Evolutionary conservation across 495 filamentous ascomycete species (phyloP), one percentile per base, ranked within the genome.

Genomic region (Talaromyces borbonicus): DNA sequence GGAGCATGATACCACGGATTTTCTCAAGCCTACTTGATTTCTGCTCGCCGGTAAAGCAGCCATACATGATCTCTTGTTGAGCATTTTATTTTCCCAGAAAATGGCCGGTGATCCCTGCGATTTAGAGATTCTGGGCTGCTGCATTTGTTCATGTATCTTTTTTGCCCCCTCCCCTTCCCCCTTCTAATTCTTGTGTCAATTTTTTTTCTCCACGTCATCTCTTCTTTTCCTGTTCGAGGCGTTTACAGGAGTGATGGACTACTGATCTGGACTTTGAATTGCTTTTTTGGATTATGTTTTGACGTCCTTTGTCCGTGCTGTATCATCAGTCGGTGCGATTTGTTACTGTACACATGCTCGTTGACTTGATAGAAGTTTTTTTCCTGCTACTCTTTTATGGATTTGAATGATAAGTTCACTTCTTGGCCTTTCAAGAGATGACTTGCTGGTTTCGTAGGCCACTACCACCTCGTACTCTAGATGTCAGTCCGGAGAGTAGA

Each of bases 31-130:
- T n/a, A 5, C 8, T 41, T 41, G 38, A 23, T 26, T 23, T 41
- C 38, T 23, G 19, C 18, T n/a, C n/a, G n/a, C n/a, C n/a, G n/a
- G n/a, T n/a, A 24, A 41, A n/a, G 38, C 20, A 23, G 38, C 26
- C 38, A 14, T 41, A 14, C 11, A 41, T 26, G 38, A 23, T 23
- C n/a, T n/a, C n/a, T n/a, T n/a, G n/a, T n/a, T n/a, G n/a, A n/a
- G n/a, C n/a, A n/a, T 38, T 38, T 38, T 15, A 38, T 38, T 41
- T 41, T 41, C n/a, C n/a, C n/a, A n/a, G n/a, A n/a, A 8, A 41
- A 41, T 23, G 22, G 38, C 38, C 24, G 38, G 19, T 41, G 38
- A 41, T 41, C 26, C n/a, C 38, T 15, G 38, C 38, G 23, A 41
- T 41, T 41, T 41, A 41, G 38, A 41, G 24, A 11, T 40, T 23